A percentile compares a stretch with the other conserved stretches of the same genome.
Evolutionary conservation across 768 basidiomycete genomes (phyloP).

Genomic region (Podaxis sp.): DNA sequence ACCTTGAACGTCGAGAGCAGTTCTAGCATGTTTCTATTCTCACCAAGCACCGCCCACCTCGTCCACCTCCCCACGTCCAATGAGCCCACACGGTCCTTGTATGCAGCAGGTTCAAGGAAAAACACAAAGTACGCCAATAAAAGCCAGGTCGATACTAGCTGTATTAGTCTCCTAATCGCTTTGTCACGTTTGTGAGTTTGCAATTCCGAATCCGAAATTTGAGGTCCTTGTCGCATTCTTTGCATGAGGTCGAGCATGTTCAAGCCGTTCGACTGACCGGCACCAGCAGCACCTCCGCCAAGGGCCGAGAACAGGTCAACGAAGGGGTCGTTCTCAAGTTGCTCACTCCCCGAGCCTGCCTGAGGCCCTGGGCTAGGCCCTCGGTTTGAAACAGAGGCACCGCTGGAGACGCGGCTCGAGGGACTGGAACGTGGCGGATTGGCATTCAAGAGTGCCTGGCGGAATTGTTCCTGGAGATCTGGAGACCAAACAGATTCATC

Average conservation of each 20-base stretch:
- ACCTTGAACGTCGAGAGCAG: conserved; percentile 36
- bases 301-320: background rate
- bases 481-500: conserved; percentile 62
- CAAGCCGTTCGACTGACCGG: conserved; percentile 11
- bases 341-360: conserved; percentile 10
- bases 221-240: conserved; percentile 15
- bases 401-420: conserved; percentile 19
- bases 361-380: conserved; percentile 45
- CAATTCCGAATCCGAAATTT: background rate
- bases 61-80: conserved; percentile 39
- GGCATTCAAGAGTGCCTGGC: conserved; percentile 56
- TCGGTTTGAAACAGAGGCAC: conserved; percentile 27
- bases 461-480: conserved; percentile 65
- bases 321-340: background rate
- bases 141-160: conserved; percentile 59
- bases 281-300: conserved; percentile 12
- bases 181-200: conserved; percentile 16
- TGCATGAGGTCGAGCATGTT: conserved; percentile 18
- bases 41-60: conserved; percentile 59
- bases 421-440: conserved; percentile 10
- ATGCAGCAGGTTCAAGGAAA: conserved; percentile 55
- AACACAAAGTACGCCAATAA: conserved; percentile 67
- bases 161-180: conserved; percentile 56
- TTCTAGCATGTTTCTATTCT: conserved; percentile 25
- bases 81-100: conserved; percentile 31